phyloP scores from a whole-genome alignment of 768 basidiomycete genomes.

The Pisolithus albus region DNA sequence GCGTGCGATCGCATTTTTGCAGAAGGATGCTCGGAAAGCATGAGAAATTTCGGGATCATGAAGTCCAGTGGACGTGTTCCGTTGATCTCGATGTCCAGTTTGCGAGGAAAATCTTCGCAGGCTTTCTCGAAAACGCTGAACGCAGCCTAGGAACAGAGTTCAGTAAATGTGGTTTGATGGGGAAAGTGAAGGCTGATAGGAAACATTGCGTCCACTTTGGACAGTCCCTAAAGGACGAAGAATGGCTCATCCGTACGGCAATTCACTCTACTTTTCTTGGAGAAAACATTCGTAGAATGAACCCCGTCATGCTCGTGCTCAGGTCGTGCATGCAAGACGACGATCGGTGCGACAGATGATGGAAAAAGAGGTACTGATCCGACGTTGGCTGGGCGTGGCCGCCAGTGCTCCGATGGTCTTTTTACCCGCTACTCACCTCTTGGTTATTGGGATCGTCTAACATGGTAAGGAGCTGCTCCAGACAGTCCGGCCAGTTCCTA shows the following conservation, averaged over 20 bases:
- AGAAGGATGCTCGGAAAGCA: slow-evolving; percentile 76
- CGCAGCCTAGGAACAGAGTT: slow-evolving; percentile 52
- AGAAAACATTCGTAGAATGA: neutral
- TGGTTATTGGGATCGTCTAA: slow-evolving; percentile 77
- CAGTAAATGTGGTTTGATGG: slow-evolving; percentile 6
- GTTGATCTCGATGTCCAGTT: slow-evolving; percentile 89
- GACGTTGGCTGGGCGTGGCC: neutral
- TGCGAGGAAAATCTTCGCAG: slow-evolving; percentile 93
- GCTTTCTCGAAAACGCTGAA: slow-evolving; percentile 94
- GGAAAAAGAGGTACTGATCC: neutral
- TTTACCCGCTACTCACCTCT: slow-evolving; percentile 56
- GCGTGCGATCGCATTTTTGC: slow-evolving; percentile 91
- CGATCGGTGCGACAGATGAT: neutral
- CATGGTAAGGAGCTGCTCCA: slow-evolving; percentile 75
- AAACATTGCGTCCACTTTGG: neutral
- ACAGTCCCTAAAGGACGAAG: neutral
- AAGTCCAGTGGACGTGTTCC: slow-evolving; percentile 91
- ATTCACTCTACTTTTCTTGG: neutral
- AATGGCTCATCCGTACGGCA: neutral
- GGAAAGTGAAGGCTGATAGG: neutral
- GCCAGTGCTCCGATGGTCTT: neutral
- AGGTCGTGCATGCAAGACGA: neutral
- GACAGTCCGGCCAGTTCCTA: slow-evolving; percentile 91
- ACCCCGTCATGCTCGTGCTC: neutral
- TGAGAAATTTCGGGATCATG: slow-evolving; percentile 94